These are phyloP conservation scores for Thalassiosira exigua DNA, from an alignment of 352 stramenopile genomes.

Conservation along the genomic window DNA sequence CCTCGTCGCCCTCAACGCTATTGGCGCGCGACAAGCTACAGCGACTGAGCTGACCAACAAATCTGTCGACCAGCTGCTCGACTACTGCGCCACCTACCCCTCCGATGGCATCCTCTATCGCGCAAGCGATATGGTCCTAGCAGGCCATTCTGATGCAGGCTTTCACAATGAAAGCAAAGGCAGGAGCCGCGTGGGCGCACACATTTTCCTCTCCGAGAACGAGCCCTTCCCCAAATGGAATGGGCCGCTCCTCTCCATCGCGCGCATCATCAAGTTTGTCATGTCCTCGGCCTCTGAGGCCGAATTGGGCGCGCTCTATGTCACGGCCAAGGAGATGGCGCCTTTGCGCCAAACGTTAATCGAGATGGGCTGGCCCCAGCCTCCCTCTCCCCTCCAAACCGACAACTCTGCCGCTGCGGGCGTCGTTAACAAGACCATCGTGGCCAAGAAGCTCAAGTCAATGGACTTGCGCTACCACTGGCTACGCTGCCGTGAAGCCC, in stretches of 20 bases:
- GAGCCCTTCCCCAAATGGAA: too few relatives aligned
- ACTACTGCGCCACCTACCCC: too few relatives aligned
- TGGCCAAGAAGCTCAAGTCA: too few relatives aligned
- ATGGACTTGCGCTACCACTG: too few relatives aligned
- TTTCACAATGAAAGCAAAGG: constrained; percentile 30
- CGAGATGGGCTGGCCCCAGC: background rate
- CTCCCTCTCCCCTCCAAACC: background rate
- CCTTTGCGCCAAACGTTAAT: too few relatives aligned
- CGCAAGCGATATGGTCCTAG: constrained; percentile 53
- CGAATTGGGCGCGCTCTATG: background rate
- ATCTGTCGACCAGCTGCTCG: constrained; percentile 2
- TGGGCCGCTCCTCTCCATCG: background rate
- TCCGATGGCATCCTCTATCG: constrained; percentile 26
- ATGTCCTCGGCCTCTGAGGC: background rate
- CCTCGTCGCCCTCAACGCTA: too few relatives aligned
- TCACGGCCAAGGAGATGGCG: background rate
- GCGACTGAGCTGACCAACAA: too few relatives aligned
- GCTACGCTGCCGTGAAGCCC: too few relatives aligned
- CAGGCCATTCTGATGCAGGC: constrained; percentile 33
- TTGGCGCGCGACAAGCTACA: too few relatives aligned
- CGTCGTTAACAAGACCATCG: too few relatives aligned
- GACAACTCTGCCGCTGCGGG: too few relatives aligned
- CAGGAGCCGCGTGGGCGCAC: constrained; percentile 29
- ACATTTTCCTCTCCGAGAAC: too few relatives aligned
- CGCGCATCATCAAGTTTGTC: background rate